Evolutionary conservation across 352 stramenopile species (phyloP).

Genomic region (Phytophthora palmivora): DNA sequence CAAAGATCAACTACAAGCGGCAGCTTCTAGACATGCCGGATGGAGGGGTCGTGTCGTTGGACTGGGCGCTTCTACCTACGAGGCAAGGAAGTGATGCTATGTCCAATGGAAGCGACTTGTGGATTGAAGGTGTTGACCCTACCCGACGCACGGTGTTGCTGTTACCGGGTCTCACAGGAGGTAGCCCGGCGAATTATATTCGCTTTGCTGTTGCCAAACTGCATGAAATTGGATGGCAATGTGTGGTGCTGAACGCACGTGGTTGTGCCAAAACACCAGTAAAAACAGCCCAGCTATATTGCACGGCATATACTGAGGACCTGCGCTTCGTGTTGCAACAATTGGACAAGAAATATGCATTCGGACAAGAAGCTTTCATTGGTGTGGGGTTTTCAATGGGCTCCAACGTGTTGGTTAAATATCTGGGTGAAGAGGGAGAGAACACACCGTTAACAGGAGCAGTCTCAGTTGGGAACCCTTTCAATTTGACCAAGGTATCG

Average conservation of each 20-base stretch:
- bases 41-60: slow-evolving; percentile 68
- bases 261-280: slow-evolving; percentile 67
- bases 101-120: slow-evolving; percentile 2
- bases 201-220: slow-evolving; percentile 53
- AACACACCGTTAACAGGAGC: slow-evolving; percentile 46
- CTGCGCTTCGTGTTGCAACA: slow-evolving; percentile 51
- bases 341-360: slow-evolving; percentile 47
- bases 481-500: slow-evolving; percentile 60
- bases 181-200: slow-evolving; percentile 73
- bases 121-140: slow-evolving; percentile 38
- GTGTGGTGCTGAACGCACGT: slow-evolving; percentile 72
- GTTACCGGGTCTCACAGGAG: slow-evolving; percentile 61
- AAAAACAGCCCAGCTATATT: slow-evolving; percentile 62
- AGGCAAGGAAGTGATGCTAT: slow-evolving; percentile 12
- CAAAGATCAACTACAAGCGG: slow-evolving; percentile 54
- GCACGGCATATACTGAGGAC: slow-evolving; percentile 69
- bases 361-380: slow-evolving; percentile 49
- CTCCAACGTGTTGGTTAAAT: slow-evolving; percentile 81
- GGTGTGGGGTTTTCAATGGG: slow-evolving; percentile 75
- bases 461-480: slow-evolving; percentile 78
- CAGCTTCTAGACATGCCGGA: slow-evolving; percentile 68
- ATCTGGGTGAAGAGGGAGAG: slow-evolving; percentile 64
- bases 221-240: slow-evolving; percentile 55
- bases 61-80: slow-evolving; percentile 54
- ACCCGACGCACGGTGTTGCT: slow-evolving; percentile 53